Evolutionary conservation across 129 eudicot species (phyloP).

Genomic region (sunflower (Helianthus annuus)): HanXRQr2.0-SUNRISE NC_035449.2:44947713-44948212

Average conservation of each 20-base stretch:
- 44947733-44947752: neutral
- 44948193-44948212: constrained; percentile 72
- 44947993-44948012: neutral
- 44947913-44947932: too few relatives aligned
- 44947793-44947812: neutral
- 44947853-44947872: neutral
- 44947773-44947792: neutral
- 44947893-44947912: neutral
- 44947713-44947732: neutral
- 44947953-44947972: neutral
- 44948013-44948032: constrained; percentile 45
- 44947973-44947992: too few relatives aligned
- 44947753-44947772: neutral
- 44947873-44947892: neutral
- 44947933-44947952: neutral
- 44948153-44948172: constrained; percentile 75
- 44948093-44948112: constrained; percentile 71
- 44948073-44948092: constrained; percentile 65
- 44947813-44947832: neutral
- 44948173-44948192: constrained; percentile 76
- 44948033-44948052: constrained; percentile 69
- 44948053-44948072: constrained; percentile 53
- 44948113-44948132: constrained; percentile 97
- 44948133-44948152: constrained; percentile 55
- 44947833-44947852: neutral